Evolutionary conservation across 148 eudicot genomes (phyloP).

Genomic region (Amaranthus palmeri): DNA sequence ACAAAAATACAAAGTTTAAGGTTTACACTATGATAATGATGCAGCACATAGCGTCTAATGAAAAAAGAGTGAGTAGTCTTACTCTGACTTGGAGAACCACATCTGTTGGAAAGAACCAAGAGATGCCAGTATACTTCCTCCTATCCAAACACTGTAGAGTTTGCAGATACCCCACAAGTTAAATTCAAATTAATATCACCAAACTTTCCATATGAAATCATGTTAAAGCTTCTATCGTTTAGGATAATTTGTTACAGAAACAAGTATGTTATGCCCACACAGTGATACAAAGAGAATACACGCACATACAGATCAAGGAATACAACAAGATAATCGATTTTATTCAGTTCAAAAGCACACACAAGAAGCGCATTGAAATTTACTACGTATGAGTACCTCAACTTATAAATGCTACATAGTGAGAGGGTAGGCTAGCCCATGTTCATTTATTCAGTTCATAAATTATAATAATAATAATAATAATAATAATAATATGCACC

Average conservation of each 20-base stretch:
- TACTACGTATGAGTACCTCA: no score
- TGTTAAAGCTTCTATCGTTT: neutral
- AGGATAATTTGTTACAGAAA: neutral
- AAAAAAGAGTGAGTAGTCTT: constrained; percentile 24
- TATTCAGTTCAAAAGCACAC: no score
- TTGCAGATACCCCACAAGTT: neutral
- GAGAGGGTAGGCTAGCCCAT: no score
- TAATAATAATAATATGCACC: no score
- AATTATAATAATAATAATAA: no score
- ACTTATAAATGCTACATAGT: no score
- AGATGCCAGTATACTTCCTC: constrained; percentile 95
- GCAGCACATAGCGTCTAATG: neutral
- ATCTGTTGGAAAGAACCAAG: constrained; percentile 97
- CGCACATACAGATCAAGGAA: neutral
- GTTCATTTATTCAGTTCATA: no score
- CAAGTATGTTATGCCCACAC: neutral
- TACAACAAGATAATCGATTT: neutral
- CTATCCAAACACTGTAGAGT: constrained; percentile 83
- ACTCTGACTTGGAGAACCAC: constrained; percentile 99
- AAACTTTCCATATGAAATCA: no score
- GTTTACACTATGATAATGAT: neutral
- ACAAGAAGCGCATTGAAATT: no score
- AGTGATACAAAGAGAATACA: neutral
- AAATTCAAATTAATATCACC: neutral
- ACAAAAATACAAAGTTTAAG: neutral